A percentile compares a stretch with the other conserved stretches of the same genome.
phyloP scores from a whole-genome alignment of 306 rosid species.

The Lablab purpureus region DNA sequence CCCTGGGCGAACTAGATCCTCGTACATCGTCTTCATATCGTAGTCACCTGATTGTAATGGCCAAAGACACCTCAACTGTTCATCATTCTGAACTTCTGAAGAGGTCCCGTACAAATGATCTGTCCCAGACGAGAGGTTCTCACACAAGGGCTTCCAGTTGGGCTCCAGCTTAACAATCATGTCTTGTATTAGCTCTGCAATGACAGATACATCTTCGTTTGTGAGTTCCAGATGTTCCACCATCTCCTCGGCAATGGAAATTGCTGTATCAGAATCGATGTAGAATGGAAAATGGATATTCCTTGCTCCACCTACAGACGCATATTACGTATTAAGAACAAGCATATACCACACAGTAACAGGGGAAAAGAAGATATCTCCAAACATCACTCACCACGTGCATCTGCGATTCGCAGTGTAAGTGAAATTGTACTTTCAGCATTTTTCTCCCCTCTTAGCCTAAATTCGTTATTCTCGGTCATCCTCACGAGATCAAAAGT shows the following conservation, averaged over 20 bases:
- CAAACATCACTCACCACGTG: constrained; percentile 61
- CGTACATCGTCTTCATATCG: constrained; percentile 36
- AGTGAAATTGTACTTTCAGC: constrained; percentile 62
- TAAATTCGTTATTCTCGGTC: constrained; percentile 63
- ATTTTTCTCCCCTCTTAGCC: constrained; percentile 68
- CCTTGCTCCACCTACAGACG: constrained; percentile 69
- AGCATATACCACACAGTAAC: constrained; percentile 24
- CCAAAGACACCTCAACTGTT: constrained; percentile 48
- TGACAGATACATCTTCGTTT: constrained; percentile 61
- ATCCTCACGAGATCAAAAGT: constrained; percentile 52
- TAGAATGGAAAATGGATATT: constrained; percentile 86
- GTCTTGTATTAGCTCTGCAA: constrained; percentile 72
- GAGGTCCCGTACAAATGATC: constrained; percentile 42
- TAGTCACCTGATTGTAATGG: constrained; percentile 34
- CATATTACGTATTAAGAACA: constrained; percentile 35
- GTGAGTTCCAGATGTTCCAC: constrained; percentile 79
- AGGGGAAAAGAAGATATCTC: neutral
- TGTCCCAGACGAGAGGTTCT: constrained; percentile 47
- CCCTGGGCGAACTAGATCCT: constrained; percentile 41
- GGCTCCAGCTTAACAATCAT: constrained; percentile 69
- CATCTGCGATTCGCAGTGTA: constrained; percentile 64
- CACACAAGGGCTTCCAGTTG: constrained; percentile 59
- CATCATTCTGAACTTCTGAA: constrained; percentile 42
- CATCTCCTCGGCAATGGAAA: constrained; percentile 91
- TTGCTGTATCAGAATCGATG: constrained; percentile 72